Base-by-base conservation (phyloP, 495 filamentous ascomycete genomes). In the Aspergillus campestris region DNA sequence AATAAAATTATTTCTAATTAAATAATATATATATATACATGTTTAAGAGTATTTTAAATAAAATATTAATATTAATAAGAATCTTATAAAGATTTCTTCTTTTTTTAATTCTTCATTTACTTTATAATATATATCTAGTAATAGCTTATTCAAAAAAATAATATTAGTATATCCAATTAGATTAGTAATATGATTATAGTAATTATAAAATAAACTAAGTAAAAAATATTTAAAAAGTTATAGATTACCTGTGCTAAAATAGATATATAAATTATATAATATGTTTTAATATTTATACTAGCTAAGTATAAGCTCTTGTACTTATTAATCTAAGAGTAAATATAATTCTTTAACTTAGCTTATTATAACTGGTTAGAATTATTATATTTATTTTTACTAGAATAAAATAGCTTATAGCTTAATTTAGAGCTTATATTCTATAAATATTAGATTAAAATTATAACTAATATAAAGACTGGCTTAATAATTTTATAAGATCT, bases 41-140 rank as follows among this genome's bases (percentile, higher is more conserved):
- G n/a, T n/a, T n/a, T 24, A 24, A 24, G 18, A 24, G 18, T 2
- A 24, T 24, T 24, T 1, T 24, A 2, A 24, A 24, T 4, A 24
- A 24, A 24, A 24, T 24, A 24, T 24, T 24, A 4, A 24, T 24
- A 24, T 24, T 24, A 24, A 24, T 24, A 24, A 24, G 4, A 24
- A 24, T 24, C 18, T 24, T 51, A 0, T 50, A 62, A 38, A 52
- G 54, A 0, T 60, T 50, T 1, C 52, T 50, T 1, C 12, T 62
- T 14, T 62, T 50, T 2, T 55, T 49, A 0, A 57, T 60, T 8
- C 52, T 65, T 0, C 62, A 54, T 28, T 40, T 56, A 0, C 32
- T 62, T 3, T 59, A 51, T 13, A 62, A 59, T 31, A 28, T 54
- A 3, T 30, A 52, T 31, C 34, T 56, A 6, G 14, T 38, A n/a